Conservation (phyloP, 495 filamentous ascomycete genomes). For the Podospora didyma region DNA sequence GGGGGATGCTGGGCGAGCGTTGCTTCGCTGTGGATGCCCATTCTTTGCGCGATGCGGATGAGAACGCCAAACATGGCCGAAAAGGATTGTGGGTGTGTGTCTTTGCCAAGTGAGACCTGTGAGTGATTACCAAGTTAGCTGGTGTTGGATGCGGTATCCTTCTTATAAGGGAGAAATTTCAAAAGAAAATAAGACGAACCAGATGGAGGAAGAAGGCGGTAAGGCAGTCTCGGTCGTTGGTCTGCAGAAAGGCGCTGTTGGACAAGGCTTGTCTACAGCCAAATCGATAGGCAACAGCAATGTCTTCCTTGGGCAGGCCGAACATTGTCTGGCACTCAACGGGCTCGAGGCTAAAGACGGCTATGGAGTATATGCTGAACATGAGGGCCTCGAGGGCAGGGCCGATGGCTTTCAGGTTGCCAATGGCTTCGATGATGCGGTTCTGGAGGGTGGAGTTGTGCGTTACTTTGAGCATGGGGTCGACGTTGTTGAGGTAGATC, state of each 20-base stretch:
- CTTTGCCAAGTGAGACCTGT: slow-evolving; percentile 47
- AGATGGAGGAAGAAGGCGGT: slow-evolving; percentile 59
- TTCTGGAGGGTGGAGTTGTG: slow-evolving; percentile 46
- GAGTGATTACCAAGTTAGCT: too few species aligned
- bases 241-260: slow-evolving; percentile 41
- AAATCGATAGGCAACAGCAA: slow-evolving; percentile 46
- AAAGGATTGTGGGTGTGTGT: slow-evolving; percentile 48
- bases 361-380: slow-evolving; percentile 55
- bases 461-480: slow-evolving; percentile 51
- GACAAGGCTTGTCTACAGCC: slow-evolving; percentile 54
- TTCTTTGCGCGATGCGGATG: slow-evolving; percentile 51
- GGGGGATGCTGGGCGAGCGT: slow-evolving; percentile 23
- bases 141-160: background rate
- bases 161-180: background rate
- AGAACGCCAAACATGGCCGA: slow-evolving; percentile 51
- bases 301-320: slow-evolving; percentile 35
- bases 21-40: slow-evolving; percentile 49
- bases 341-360: slow-evolving; percentile 39
- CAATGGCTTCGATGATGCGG: slow-evolving; percentile 34
- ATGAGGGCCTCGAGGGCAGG: slow-evolving; percentile 43
- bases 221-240: slow-evolving; percentile 50
- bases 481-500: slow-evolving; percentile 50
- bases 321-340: slow-evolving; percentile 43
- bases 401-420: slow-evolving; percentile 26
- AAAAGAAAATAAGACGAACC: slow-evolving; percentile 35